Conservation (phyloP, 345 rosid species). For the Mallotus nudiflorus region DNA sequence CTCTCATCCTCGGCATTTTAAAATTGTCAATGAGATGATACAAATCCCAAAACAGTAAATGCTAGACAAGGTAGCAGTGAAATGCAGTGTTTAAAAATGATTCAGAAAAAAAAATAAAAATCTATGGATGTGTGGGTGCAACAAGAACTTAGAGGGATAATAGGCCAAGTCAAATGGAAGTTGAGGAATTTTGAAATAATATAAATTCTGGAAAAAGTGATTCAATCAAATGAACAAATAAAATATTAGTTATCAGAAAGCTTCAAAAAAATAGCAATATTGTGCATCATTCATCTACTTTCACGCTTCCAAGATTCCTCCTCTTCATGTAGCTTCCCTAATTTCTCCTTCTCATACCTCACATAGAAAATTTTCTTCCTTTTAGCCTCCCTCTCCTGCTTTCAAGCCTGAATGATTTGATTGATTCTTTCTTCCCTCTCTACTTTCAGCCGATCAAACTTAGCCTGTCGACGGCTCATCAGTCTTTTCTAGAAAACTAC, state of each 20-base stretch:
- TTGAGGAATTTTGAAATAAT: neutral
- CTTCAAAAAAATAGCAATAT: neutral
- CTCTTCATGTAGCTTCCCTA: slow-evolving; percentile 69
- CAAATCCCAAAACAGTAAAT: too few species aligned
- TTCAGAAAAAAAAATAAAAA: neutral
- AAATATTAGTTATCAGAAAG: neutral
- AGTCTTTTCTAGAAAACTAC: slow-evolving; percentile 69
- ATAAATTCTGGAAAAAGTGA: neutral
- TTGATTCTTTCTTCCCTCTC: slow-evolving; percentile 77
- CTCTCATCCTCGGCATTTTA: slow-evolving; percentile 76
- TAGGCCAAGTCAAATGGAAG: too few species aligned
- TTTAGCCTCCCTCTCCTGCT: slow-evolving; percentile 66
- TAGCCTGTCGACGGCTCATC: slow-evolving; percentile 59
- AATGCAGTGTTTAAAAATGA: too few species aligned
- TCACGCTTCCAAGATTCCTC: slow-evolving; percentile 83
- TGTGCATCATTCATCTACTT: slow-evolving; percentile 40
- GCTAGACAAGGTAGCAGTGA: neutral
- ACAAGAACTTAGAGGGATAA: neutral
- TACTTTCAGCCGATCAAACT: slow-evolving; percentile 58
- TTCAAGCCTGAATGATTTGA: slow-evolving; percentile 60
- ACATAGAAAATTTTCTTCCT: slow-evolving; percentile 72
- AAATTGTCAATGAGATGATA: slow-evolving; percentile 5
- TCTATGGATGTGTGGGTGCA: neutral
- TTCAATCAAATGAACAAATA: neutral
- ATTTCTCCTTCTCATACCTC: slow-evolving; percentile 64